These are phyloP conservation scores for Brassica nigra DNA, from an alignment of 345 rosid genomes.

Conservation along the genomic window DNA sequence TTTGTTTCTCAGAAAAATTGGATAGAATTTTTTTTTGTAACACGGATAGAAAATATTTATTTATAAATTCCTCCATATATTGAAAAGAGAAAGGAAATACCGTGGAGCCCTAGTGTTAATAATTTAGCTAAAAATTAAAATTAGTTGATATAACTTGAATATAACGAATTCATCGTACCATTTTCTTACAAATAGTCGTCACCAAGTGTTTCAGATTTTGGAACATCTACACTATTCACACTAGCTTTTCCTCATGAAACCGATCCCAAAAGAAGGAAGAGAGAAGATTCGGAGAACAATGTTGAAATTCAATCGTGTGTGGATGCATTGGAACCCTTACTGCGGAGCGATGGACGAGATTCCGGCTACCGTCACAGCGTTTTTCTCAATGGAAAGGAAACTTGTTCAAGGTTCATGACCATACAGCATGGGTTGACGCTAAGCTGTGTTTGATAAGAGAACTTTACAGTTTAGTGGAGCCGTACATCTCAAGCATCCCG, in stretches of 20 bases:
- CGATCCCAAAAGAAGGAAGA: constrained; percentile 26
- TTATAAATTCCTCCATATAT: not conserved
- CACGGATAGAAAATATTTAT: too few relatives aligned
- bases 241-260: constrained; percentile 9
- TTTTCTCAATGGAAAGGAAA: constrained; percentile 52
- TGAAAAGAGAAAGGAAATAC: not conserved
- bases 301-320: constrained; percentile 29
- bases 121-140: not conserved
- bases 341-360: constrained; percentile 55
- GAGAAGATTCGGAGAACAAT: constrained; percentile 41
- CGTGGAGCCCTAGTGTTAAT: not conserved
- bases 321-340: constrained; percentile 49
- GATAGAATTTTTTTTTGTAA: too few relatives aligned
- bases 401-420: constrained; percentile 44
- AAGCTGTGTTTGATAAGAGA: constrained; percentile 35
- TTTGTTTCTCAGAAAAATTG: not conserved
- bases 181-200: not conserved
- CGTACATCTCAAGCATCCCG: constrained; percentile 48
- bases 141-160: not conserved
- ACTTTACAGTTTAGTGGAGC: constrained; percentile 38
- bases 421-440: constrained; percentile 29
- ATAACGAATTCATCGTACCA: not conserved
- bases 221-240: not conserved
- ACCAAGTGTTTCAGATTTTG: not conserved
- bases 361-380: constrained; percentile 39